Evolutionary conservation across 2,329 filamentous ascomycete species (phyloP), one percentile per base, ranked within the genome.

Genomic region (Neofusicoccum parvum): DNA sequence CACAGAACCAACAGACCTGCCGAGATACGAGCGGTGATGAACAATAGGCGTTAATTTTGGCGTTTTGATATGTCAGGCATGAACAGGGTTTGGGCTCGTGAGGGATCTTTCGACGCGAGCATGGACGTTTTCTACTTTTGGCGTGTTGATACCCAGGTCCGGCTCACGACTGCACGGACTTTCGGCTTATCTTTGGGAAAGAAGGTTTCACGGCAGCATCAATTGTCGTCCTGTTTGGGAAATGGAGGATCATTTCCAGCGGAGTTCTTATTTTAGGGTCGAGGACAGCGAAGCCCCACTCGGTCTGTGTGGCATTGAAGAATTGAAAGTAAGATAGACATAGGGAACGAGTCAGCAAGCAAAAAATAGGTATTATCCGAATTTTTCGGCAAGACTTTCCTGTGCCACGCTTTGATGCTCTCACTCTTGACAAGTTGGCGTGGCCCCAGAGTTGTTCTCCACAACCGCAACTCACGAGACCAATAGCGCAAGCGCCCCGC

Each of bases 11-110:
- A 50, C 46, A 2, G 64, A 65, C 37, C 27, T 65, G 37, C 64
- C 64, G n/a, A 59, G 64, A 45, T 65, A 65, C n/a, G 64, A 65
- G 53, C 53, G 64, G 56, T 60, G 43, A 60, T 60, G 56, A 48
- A 46, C 53, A 56, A 32, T 14, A 59, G 50, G 56, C 56, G 56
- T 60, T 60, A 37, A 48, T 36, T 48, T 60, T 48, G 56, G 56
- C 39, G 56, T 60, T 48, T 50, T 41, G 20, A 41, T 1, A 62
- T 48, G 20, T 41, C 37, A 51, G 59, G 32, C 56, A 39, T 48
- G 56, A 50, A 51, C 34, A 41, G 14, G 34, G 20, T 51, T 34
- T 36, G 59, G 45, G 46, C 34, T 62, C 45, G 12, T 41, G 12
- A 20, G 43, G 43, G 27, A 3, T 60, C 27, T 49, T 37, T 15